phyloP scores from a whole-genome alignment of 306 rosid species.

The Crotalaria pallida region DNA sequence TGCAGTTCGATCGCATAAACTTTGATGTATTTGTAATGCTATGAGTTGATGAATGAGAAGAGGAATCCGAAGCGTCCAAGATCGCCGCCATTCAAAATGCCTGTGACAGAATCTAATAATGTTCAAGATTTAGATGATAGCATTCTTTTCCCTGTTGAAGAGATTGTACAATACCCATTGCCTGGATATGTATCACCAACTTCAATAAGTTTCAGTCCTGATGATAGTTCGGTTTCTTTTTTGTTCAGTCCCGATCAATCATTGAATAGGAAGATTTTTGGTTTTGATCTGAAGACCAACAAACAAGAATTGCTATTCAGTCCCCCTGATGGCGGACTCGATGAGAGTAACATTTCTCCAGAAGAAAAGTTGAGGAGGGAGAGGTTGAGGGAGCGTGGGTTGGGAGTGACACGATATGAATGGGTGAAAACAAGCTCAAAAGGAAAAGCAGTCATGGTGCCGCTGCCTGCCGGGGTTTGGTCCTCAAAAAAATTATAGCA shows the following conservation, averaged over 20 bases:
- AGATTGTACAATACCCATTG: slow-evolving; percentile 84
- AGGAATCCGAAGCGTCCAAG: slow-evolving; percentile 65
- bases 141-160: slow-evolving; percentile 67
- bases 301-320: slow-evolving; percentile 65
- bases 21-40: slow-evolving; percentile 53
- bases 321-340: slow-evolving; percentile 91
- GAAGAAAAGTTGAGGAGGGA: slow-evolving; percentile 96
- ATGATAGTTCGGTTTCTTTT: slow-evolving; percentile 61
- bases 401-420: slow-evolving; percentile 91
- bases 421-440: slow-evolving; percentile 75
- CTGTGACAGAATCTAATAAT: slow-evolving; percentile 56
- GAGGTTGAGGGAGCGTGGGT: slow-evolving; percentile 90
- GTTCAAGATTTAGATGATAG: slow-evolving; percentile 46
- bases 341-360: slow-evolving; percentile 75
- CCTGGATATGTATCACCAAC: slow-evolving; percentile 82
- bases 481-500: not conserved
- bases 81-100: slow-evolving; percentile 53
- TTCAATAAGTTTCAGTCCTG: slow-evolving; percentile 79
- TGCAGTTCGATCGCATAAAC: slow-evolving; percentile 29
- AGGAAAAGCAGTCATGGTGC: slow-evolving; percentile 74
- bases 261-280: slow-evolving; percentile 65
- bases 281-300: slow-evolving; percentile 51
- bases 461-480: slow-evolving; percentile 95
- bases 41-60: slow-evolving; percentile 61
- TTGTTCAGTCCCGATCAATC: slow-evolving; percentile 76